Base-by-base conservation (phyloP, 345 rosid genomes). In the Salix purpurea region DNA sequence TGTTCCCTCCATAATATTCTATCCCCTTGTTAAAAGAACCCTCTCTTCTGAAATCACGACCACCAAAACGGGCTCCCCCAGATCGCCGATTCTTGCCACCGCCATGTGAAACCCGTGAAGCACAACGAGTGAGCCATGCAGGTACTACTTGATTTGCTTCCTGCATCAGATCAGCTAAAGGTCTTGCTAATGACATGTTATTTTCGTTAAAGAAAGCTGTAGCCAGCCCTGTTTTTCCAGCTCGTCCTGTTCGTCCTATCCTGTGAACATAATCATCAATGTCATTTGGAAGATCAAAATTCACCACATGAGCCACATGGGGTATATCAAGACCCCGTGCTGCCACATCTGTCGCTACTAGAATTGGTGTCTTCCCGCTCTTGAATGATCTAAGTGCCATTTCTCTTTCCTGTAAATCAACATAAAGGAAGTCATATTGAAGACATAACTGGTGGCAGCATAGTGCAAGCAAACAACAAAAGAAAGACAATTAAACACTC, bases 271-370 rank as follows among this genome's bases (percentile, higher is more conserved):
- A 96, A 81, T 96, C 99, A 66, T 96, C 98, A 26, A 96, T 96
- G 80, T 96, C 99, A 74, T 93, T 93, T 6, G 99, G 99, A 48
- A 96, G 96, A 85, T 96, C 98, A 60, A 96, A 96, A 79, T 96
- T 96, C 68, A 96, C 97, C 5, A 96, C 99, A 39, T 96, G 99
- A 66, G 99, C 86, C 58, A 96, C 99, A 39, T 92, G 94, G 26
- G 99, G 99, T 60, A 96, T 92, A 82, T 96, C 99, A 42, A 96
- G 99, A 74, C 99, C 99, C 76, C 95, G 90, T 3, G 95, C 95
- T 39, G 95, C 99, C 74, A 95, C 99, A 71, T 95, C 99, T 5
- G 99, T 96, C 66, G 99, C 99, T 15, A 96, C 99, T 85, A 96
- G 82, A 74, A 96, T 96, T 7, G 99, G 99, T 28, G 98, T 93